Base-by-base conservation (phyloP, 116 monocot species). In the Thalassia testudinum region DNA sequence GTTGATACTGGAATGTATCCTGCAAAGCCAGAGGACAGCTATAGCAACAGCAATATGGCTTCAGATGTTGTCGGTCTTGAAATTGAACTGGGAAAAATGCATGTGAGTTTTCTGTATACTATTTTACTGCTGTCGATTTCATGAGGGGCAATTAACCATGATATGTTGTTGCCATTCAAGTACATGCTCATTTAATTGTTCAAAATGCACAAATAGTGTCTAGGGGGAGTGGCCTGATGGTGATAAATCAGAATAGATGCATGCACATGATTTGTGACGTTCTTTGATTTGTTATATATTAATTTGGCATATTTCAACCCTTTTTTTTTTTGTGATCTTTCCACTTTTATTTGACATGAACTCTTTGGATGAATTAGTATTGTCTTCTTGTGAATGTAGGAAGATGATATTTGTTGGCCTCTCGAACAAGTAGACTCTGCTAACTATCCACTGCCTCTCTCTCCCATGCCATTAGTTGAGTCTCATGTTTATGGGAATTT, bases 11-110 rank as follows among this genome's bases (percentile, higher is more conserved):
- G 45, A 47, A 47, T 20, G 19, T 7, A 27, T 56, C 48, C 43
- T 66, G 27, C 37, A 20, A 50, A 50, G 24, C 18, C 52, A 52
- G 67, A 59, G 37, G 59, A 59, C 49, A 67, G 44, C 63, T 43
- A 53, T 24, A 63, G 61, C 50, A 50, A 50, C 10, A 34, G 30
- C 30, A 5, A 5, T 61, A 24, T 30, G 19, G 2, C 45, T 12
- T 24, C 40, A 43, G 43, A 43, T 42, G 37, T 21, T 21, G 48
- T 0, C 15, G 51, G 50, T 52, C 22, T 14, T 61, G 59, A 30
- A 19, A 22, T 25, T 61, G 17, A 47, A 17, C 24, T 34, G 12
- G 23, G 30, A 21, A 34, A 34, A 30, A 1, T 23, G 23, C 49
- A 61, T 37, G 61, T 61, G 24, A 24, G 22, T 34, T 25, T 43